Conservation (phyloP, 2,329 filamentous ascomycete species). For the Teratosphaeria gauchensis region DNA sequence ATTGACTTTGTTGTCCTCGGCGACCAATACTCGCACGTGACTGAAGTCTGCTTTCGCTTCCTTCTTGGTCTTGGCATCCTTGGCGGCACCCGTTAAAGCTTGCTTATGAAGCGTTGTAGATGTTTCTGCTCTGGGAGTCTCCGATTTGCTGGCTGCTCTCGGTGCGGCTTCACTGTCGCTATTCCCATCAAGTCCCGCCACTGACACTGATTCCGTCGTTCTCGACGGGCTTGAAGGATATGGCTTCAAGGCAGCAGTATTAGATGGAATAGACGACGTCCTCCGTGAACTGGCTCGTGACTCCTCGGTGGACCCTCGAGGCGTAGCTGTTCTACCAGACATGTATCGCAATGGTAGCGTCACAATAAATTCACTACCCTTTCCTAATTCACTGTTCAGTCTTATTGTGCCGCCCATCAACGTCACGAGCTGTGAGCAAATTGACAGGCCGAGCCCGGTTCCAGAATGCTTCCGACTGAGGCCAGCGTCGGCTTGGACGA, state of each 20-base stretch:
- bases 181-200: conserved; percentile 3
- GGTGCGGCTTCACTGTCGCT: background rate
- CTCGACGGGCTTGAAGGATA: conserved; percentile 10
- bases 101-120: conserved; percentile 58
- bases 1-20: conserved; percentile 64
- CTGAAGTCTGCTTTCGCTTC: conserved; percentile 43
- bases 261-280: conserved; percentile 3
- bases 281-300: conserved; percentile 4
- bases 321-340: conserved; percentile 53
- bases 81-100: conserved; percentile 42
- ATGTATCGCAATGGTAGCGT: conserved; percentile 71
- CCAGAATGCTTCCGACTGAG: conserved; percentile 84
- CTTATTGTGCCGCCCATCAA: conserved; percentile 73
- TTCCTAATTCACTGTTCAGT: conserved; percentile 60
- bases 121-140: conserved; percentile 72
- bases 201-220: background rate
- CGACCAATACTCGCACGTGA: conserved; percentile 76
- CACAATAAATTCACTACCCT: conserved; percentile 75
- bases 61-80: conserved; percentile 57
- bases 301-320: conserved; percentile 27
- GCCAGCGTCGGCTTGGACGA: conserved; percentile 80
- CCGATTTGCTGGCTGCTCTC: conserved; percentile 45
- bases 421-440: conserved; percentile 74
- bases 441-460: conserved; percentile 78
- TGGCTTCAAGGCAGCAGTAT: conserved; percentile 8